These are phyloP conservation scores for Phytopythium oedochilum DNA, from an alignment of 352 stramenopile species.

Conservation along the genomic window DNA sequence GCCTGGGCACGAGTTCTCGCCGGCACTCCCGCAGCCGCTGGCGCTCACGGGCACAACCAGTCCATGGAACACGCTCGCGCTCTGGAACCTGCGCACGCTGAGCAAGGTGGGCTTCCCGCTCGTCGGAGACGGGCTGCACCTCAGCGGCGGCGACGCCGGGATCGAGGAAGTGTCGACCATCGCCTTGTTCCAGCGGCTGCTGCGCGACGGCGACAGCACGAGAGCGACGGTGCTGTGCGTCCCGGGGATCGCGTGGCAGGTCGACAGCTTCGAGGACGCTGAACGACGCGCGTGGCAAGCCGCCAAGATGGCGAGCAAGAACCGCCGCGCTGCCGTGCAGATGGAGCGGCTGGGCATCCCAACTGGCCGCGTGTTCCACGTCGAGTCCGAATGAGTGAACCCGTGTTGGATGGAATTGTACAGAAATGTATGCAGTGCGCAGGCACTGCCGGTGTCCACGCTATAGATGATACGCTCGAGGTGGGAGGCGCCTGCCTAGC, in stretches of 20 bases:
- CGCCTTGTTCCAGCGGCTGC: constrained; percentile 87
- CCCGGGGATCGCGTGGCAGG: constrained; percentile 76
- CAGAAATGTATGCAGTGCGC: too few species aligned
- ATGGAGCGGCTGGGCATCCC: constrained; percentile 48
- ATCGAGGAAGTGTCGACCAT: constrained; percentile 95
- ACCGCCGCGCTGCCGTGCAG: constrained; percentile 76
- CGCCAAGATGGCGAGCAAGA: constrained; percentile 94
- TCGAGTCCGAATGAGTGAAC: constrained; percentile 7
- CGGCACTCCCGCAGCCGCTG: constrained; percentile 28
- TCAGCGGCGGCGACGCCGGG: constrained; percentile 29
- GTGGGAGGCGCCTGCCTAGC: background rate
- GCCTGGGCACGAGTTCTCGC: constrained; percentile 68
- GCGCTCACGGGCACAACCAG: constrained; percentile 85
- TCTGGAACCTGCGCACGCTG: constrained; percentile 92
- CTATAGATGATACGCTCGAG: background rate
- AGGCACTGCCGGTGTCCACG: too few species aligned
- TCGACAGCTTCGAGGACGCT: constrained; percentile 52
- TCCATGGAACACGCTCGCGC: constrained; percentile 95
- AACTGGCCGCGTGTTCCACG: constrained; percentile 38
- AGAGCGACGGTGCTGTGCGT: constrained; percentile 85
- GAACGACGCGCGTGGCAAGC: constrained; percentile 89
- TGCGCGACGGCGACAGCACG: constrained; percentile 26
- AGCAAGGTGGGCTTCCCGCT: constrained; percentile 89
- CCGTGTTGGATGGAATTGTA: too few species aligned
- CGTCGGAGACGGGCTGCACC: constrained; percentile 81